Percentiles rank a stretch among this genome's conserved stretches.
phyloP scores from a whole-genome alignment of 768 basidiomycete species.

The Kwoniella bestiolae region DNA sequence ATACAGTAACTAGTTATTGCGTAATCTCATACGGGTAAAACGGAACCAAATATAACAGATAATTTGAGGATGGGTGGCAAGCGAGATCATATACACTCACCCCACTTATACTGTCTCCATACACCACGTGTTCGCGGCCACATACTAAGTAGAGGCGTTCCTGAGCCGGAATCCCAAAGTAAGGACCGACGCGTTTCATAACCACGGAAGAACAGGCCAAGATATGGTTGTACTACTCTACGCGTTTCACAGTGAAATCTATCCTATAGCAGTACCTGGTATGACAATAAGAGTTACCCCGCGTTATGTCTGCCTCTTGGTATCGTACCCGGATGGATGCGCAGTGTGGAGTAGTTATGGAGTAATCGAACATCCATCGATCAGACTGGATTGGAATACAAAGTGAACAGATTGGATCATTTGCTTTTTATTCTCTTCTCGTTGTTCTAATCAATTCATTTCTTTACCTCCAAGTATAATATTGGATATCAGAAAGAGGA shows the following conservation, averaged over 20 bases:
- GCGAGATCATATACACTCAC: neutral
- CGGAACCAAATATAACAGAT: neutral
- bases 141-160: too few species aligned
- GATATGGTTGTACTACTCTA: neutral
- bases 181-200: constrained; percentile 16
- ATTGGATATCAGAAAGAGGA: too few species aligned
- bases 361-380: neutral
- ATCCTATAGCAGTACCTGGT: neutral
- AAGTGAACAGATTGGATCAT: neutral
- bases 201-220: neutral
- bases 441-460: neutral
- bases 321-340: too few species aligned
- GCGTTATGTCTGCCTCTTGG: constrained; percentile 4
- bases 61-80: neutral
- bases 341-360: neutral
- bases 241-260: constrained; percentile 10
- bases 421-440: neutral
- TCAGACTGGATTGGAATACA: neutral
- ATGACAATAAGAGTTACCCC: neutral
- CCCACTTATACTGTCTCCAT: neutral
- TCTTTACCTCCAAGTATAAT: too few species aligned
- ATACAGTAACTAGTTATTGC: neutral
- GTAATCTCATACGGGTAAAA: neutral
- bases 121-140: too few species aligned
- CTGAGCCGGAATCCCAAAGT: too few species aligned